These are phyloP conservation scores for Coprinopsis cinerea DNA, from an alignment of 768 basidiomycete species.

Conservation along the genomic window DNA sequence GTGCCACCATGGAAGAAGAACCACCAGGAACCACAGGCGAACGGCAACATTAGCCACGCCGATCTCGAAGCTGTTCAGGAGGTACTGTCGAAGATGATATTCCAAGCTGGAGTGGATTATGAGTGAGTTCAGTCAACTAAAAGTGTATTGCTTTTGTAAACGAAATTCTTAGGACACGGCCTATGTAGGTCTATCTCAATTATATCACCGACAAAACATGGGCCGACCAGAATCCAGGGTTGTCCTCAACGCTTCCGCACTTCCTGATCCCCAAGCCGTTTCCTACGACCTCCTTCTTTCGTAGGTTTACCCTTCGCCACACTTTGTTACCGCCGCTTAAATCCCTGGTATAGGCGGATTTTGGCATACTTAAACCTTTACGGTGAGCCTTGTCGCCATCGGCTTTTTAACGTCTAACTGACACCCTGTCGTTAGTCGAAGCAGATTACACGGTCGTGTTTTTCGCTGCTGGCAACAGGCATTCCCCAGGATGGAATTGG, in stretches of 20 bases:
- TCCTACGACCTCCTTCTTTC: conserved; percentile 72
- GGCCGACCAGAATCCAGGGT: conserved; percentile 44
- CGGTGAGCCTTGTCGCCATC: conserved; percentile 35
- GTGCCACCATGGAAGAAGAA: conserved; percentile 49
- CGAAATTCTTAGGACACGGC: conserved; percentile 57
- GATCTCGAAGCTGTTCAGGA: conserved; percentile 60
- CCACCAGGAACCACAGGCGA: conserved; percentile 20
- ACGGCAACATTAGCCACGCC: conserved; percentile 28
- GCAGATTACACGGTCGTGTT: conserved; percentile 86
- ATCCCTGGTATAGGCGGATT: conserved; percentile 48
- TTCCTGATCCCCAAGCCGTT: conserved; percentile 73
- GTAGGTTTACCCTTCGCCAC: conserved; percentile 36
- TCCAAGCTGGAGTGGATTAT: conserved; percentile 86
- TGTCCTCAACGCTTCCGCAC: conserved; percentile 72
- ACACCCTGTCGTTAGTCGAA: conserved; percentile 48
- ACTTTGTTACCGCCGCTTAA: conserved; percentile 6
- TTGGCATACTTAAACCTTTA: conserved; percentile 77
- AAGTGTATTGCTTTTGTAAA: conserved; percentile 1
- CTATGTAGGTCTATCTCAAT: conserved; percentile 55
- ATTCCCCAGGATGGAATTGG: conserved; percentile 85
- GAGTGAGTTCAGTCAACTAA: conserved; percentile 49
- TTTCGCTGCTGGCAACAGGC: conserved; percentile 71
- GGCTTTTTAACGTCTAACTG: background rate
- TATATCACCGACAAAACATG: conserved; percentile 11
- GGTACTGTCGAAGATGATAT: conserved; percentile 68